These are phyloP conservation scores for Erodium maritimum DNA, from an alignment of 345 rosid species.

Conservation along the genomic window DNA sequence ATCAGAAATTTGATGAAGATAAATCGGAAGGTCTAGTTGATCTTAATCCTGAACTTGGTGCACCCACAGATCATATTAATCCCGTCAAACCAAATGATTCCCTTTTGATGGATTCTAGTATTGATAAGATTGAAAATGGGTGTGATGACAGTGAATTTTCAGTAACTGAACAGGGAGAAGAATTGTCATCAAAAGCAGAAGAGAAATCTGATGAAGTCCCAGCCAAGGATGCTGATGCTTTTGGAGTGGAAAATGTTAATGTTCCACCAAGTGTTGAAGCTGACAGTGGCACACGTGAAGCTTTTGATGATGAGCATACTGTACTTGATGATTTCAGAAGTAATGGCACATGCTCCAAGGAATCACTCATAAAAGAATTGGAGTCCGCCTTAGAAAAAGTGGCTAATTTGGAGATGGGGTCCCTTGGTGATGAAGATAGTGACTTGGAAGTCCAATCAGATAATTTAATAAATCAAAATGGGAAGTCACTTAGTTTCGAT, in stretches of 20 bases:
- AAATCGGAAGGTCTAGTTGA: slow-evolving; percentile 28
- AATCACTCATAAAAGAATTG: slow-evolving; percentile 57
- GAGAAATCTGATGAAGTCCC: slow-evolving; percentile 18
- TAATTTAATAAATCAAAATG: slow-evolving; percentile 21
- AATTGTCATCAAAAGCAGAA: slow-evolving; percentile 21
- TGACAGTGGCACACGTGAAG: slow-evolving; percentile 18
- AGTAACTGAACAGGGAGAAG: slow-evolving; percentile 26
- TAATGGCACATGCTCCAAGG: slow-evolving; percentile 40
- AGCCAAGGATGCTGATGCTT: slow-evolving; percentile 11
- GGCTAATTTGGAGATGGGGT: slow-evolving; percentile 47
- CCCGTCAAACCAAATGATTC: slow-evolving; percentile 17
- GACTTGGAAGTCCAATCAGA: slow-evolving; percentile 17
- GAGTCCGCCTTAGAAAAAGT: slow-evolving; percentile 56
- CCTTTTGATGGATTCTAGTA: slow-evolving; percentile 16
- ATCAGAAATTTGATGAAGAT: slow-evolving; percentile 45
- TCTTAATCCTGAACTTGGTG: slow-evolving; percentile 27
- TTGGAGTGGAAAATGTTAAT: slow-evolving; percentile 18
- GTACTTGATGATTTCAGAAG: slow-evolving; percentile 15
- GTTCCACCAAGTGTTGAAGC: slow-evolving; percentile 27
- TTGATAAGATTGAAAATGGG: slow-evolving; percentile 23
- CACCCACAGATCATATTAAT: slow-evolving; percentile 22
- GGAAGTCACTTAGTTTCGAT: slow-evolving; percentile 34
- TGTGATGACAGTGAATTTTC: slow-evolving; percentile 31
- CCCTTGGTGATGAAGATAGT: slow-evolving; percentile 42
- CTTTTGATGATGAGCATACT: slow-evolving; percentile 10